phyloP scores from a whole-genome alignment of 192 early-diverging fungal species.

The Chytriomyces hyalinus region DNA sequence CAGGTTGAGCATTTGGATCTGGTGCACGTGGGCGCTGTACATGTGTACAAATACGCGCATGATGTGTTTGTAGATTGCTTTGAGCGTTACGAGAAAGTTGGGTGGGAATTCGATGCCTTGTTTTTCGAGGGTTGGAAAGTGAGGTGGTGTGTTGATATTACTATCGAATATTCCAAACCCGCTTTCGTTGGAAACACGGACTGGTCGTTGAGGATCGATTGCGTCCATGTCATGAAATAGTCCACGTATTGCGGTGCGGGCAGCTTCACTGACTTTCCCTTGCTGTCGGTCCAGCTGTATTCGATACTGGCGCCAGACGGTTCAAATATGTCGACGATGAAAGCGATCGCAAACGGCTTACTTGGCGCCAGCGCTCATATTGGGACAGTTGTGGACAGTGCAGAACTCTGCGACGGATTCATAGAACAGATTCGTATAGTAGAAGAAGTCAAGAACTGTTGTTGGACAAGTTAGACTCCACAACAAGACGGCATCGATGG shows the following conservation, averaged over 20 bases:
- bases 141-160: not conserved
- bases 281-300: conserved; percentile 91
- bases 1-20: conserved; percentile 78
- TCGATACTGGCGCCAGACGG: conserved; percentile 56
- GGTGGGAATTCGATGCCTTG: conserved; percentile 83
- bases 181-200: conserved; percentile 90
- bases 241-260: conserved; percentile 96
- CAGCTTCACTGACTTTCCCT: conserved; percentile 78
- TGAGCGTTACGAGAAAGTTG: conserved; percentile 72
- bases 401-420: conserved; percentile 88
- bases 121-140: too few species aligned
- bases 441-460: conserved; percentile 90
- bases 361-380: conserved; percentile 83
- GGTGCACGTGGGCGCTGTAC: conserved; percentile 88
- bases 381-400: conserved; percentile 77
- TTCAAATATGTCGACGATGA: not conserved
- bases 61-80: conserved; percentile 81
- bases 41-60: conserved; percentile 93
- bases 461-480: not conserved
- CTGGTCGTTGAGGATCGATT: conserved; percentile 87
- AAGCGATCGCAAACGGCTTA: conserved; percentile 38
- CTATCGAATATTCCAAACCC: conserved; percentile 48
- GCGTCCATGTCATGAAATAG: conserved; percentile 86
- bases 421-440: conserved; percentile 89
- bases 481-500: not conserved